Base-by-base conservation (phyloP, 495 filamentous ascomycete genomes). In the Xylaria venustula region DNA sequence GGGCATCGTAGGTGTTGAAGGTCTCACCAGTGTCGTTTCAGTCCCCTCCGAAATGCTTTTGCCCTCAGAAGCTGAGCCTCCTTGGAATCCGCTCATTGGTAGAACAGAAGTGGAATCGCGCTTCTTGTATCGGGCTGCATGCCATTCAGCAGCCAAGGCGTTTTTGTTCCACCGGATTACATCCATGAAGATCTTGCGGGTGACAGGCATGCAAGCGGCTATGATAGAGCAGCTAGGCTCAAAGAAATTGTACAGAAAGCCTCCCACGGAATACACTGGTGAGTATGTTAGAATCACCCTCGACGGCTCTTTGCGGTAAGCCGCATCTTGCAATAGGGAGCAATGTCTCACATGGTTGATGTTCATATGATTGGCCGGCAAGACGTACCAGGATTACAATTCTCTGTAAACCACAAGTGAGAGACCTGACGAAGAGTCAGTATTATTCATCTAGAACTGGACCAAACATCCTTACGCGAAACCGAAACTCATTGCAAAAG, bases 401-500 rank as follows among this genome's bases (percentile, higher is more conserved):
- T 36, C 60, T 22, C 1, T 50, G 36, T 3, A 57, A 23, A 14
- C 60, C 60, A 17, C 36, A 49, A 19, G 28, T n/a, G 11, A 62
- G 46, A 17, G 60, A 62, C 20, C 60, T 62, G 36, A n/a, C 2
- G 17, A 36, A 2, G 23, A 7, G 9, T 62, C 22, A 56, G 34
- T 11, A 15, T 42, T 26, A 15, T 55, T 34, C 19, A n/a, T 34
- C 5, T 20, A 30, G 19, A 12, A 14, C n/a, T 7, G 41, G 19
- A 14, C 15, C 20, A 6, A 19, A 42, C 19, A 14, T 37, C 54
- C 52, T 42, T 23, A 62, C 60, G 44, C 52, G 34, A 22, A 28
- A 32, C 60, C 60, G 32, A 62, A 57, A 19, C 60, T 62, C 60
- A 57, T 57, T 14, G 60, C 60, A 28, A 57, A 51, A 36, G 12